Conservation (phyloP, 78 protist species). For the Dictyostelium capitatum region DNA sequence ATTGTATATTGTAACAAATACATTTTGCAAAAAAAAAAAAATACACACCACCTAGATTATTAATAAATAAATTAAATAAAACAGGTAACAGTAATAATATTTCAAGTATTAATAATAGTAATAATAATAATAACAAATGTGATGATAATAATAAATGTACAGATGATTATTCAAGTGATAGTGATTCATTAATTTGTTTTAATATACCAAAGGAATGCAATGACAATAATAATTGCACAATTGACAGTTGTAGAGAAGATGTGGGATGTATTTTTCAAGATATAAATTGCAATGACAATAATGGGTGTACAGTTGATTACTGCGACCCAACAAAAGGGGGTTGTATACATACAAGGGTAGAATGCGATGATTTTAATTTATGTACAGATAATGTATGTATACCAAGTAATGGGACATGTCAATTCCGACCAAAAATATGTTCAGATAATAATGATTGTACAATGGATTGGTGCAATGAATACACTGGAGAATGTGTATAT, state of each 20-base stretch:
- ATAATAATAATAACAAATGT: too few relatives aligned
- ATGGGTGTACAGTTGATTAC: slow-evolving; percentile 27
- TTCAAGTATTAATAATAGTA: too few relatives aligned
- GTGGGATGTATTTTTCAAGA: slow-evolving; percentile 32
- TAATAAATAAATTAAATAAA: too few relatives aligned
- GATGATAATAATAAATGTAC: background rate
- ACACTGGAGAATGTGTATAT: background rate
- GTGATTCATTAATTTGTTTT: too few relatives aligned
- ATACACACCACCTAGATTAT: too few relatives aligned
- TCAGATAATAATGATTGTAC: slow-evolving; percentile 56
- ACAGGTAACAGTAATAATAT: background rate
- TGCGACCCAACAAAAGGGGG: slow-evolving; percentile 7
- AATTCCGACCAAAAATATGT: background rate
- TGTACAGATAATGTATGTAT: slow-evolving; percentile 26
- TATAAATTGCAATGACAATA: slow-evolving; percentile 43
- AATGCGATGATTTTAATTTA: slow-evolving; percentile 11
- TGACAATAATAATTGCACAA: slow-evolving; percentile 56
- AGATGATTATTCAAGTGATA: too few relatives aligned
- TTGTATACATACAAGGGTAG: slow-evolving; percentile 23
- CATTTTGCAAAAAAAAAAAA: too few relatives aligned
- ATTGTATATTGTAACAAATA: too few relatives aligned
- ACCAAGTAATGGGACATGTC: background rate
- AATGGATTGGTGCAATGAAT: slow-evolving; percentile 25
- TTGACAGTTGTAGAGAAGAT: slow-evolving; percentile 25
- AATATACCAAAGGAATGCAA: slow-evolving; percentile 15